Conservation (phyloP, 345 rosid species). For the Arabidopsis thaliana region TAIR10.1 NC_003071.7:1959001-1959500, state of each 20-base stretch:
- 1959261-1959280: slow-evolving; percentile 16
- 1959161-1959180: slow-evolving; percentile 8
- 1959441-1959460: too few relatives aligned
- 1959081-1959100: neutral
- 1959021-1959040: neutral
- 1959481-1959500: too few relatives aligned
- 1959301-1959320: neutral
- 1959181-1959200: slow-evolving; percentile 18
- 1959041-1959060: slow-evolving; percentile 21
- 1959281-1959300: neutral
- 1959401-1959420: neutral
- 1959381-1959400: too few relatives aligned
- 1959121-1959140: neutral
- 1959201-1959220: slow-evolving; percentile 28
- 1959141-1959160: slow-evolving; percentile 21
- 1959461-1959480: too few relatives aligned
- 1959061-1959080: neutral
- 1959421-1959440: too few relatives aligned
- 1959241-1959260: slow-evolving; percentile 4
- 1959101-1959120: neutral
- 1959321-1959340: too few relatives aligned
- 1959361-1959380: too few relatives aligned
- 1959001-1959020: slow-evolving; percentile 38
- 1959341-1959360: too few relatives aligned
- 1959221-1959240: neutral